Base-by-base conservation (phyloP, 1,284 basidiomycete genomes). In the Ustilago shanxiensis region DNA sequence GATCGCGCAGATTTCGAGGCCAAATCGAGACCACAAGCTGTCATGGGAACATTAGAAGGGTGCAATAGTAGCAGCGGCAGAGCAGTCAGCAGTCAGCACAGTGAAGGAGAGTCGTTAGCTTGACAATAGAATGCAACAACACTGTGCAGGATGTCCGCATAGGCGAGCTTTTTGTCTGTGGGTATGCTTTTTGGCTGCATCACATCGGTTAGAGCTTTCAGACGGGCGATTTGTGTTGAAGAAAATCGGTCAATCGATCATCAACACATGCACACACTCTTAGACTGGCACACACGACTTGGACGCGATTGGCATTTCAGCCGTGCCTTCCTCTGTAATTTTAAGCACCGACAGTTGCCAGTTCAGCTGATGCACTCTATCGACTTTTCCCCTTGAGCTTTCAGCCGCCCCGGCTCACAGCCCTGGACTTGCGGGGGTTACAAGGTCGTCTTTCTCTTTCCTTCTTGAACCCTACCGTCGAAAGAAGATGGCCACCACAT, bases 371-470 rank as follows among this genome's bases (percentile, higher is more conserved):
- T 50, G 13, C 14, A 51, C 24, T 10, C 58, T 20, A 60, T 51
- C 58, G 33, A 60, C 58, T 59, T 62, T 62, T 62, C 60, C 60
- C 60, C 53, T 55, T 55, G 31, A 22, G 53, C 60, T 62, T 55
- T 62, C 60, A 62, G 18, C 35, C 26, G 35, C 59, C 29, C 20
- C 45, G n/a, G 31, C 57, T 50, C 24, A 49, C 44, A 47, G n/a
- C 26, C n/a, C 28, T 26, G n/a, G n/a, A n/a, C 18, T 20, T 22
- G 26, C 6, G 47, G 24, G 24, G 13, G 22, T 11, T 29, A 52
- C 50, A 29, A 52, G 50, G n/a, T 14, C 16, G 9, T n/a, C 6
- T 14, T 14, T 11, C 28, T 28, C 31, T 50, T 14, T 33, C 10
- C 59, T n/a, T n/a, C n/a, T n/a, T n/a, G n/a, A n/a, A n/a, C n/a